These are phyloP conservation scores for Geranomyces variabilis DNA, from an alignment of 192 early-diverging fungal species.

Conservation along the genomic window DNA sequence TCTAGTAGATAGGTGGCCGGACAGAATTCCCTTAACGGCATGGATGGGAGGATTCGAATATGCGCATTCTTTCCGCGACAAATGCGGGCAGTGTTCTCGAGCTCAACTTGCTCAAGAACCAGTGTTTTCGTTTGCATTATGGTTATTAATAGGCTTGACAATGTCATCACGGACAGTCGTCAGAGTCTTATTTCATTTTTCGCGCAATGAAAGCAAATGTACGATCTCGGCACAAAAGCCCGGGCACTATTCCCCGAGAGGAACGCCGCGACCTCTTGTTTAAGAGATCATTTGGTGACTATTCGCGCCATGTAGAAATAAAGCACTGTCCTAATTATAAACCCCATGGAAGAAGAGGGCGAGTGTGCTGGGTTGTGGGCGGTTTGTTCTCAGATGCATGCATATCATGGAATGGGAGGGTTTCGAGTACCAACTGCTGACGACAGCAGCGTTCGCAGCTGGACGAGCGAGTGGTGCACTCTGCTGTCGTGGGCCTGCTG, in stretches of 20 bases:
- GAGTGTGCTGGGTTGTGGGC: slow-evolving; percentile 11
- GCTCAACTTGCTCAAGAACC: too few species aligned
- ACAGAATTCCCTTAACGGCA: too few species aligned
- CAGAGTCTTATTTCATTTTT: too few species aligned
- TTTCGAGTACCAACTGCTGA: not conserved
- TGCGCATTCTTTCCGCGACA: too few species aligned
- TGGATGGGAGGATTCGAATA: too few species aligned
- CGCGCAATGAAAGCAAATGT: too few species aligned
- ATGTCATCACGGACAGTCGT: too few species aligned
- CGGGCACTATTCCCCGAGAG: not conserved
- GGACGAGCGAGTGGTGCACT: not conserved
- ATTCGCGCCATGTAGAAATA: slow-evolving; percentile 10
- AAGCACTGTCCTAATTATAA: slow-evolving; percentile 1
- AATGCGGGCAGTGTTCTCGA: too few species aligned
- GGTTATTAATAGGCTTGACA: too few species aligned
- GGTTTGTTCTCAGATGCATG: not conserved
- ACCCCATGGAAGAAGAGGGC: not conserved
- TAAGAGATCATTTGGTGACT: not conserved
- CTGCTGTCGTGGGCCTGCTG: not conserved
- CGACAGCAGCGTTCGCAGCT: not conserved
- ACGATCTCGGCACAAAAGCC: not conserved
- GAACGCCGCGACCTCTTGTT: not conserved
- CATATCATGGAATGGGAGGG: too few species aligned
- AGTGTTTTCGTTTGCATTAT: too few species aligned
- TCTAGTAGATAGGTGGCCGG: slow-evolving; percentile 14